phyloP scores from a whole-genome alignment of 495 filamentous ascomycete genomes.

The Hyphodiscus hymeniophilus region DNA sequence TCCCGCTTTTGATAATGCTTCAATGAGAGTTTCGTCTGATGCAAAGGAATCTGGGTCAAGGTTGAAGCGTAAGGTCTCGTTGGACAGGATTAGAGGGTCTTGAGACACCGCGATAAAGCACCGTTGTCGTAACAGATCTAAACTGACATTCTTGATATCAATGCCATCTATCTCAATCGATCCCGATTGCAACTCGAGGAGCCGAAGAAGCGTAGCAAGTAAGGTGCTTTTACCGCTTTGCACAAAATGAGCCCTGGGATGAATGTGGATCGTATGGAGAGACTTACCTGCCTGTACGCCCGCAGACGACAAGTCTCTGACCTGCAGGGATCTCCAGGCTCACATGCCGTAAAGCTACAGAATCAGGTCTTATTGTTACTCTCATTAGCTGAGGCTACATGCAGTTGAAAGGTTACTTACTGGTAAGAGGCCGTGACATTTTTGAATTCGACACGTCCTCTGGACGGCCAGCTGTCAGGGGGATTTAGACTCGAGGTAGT shows the following conservation, averaged over 20 bases:
- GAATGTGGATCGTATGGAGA: constrained; percentile 16
- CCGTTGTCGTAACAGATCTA: constrained; percentile 7
- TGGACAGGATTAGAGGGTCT: constrained; percentile 52
- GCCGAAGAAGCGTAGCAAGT: constrained; percentile 26
- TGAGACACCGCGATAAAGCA: constrained; percentile 44
- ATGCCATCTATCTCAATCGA: constrained; percentile 23
- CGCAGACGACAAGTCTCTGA: constrained; percentile 14
- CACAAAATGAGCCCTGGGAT: neutral
- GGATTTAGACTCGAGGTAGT: neutral
- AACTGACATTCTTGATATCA: constrained; percentile 11
- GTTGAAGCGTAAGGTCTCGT: constrained; percentile 45
- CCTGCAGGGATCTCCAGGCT: constrained; percentile 25
- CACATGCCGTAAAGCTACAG: constrained; percentile 19
- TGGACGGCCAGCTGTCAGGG: constrained; percentile 24
- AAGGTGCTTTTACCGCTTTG: constrained; percentile 26
- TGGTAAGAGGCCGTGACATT: constrained; percentile 34
- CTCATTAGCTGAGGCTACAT: neutral
- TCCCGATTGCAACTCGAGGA: constrained; percentile 23
- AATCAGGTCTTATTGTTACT: constrained; percentile 17
- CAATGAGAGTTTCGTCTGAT: constrained; percentile 8
- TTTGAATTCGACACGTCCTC: constrained; percentile 38
- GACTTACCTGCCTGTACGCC: constrained; percentile 10
- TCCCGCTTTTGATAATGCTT: constrained; percentile 6
- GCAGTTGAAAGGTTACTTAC: neutral
- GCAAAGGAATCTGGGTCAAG: constrained; percentile 32